A percentile compares a stretch with the other conserved stretches of the same genome.
phyloP scores from a whole-genome alignment of 169 alveolate species.

The Plasmodium blacklocki region DNA sequence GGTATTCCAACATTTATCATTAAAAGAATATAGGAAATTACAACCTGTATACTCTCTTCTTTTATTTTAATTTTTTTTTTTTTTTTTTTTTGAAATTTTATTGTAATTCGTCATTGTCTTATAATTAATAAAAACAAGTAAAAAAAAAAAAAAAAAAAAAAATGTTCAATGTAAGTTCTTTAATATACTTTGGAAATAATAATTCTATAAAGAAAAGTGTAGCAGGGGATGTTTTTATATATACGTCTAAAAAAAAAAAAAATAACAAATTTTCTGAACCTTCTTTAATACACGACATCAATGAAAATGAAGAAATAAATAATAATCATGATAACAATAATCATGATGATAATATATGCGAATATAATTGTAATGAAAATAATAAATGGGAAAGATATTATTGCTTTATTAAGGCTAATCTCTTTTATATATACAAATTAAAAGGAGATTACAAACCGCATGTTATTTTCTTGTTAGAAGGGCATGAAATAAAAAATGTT shows the following conservation, averaged over 20 bases:
- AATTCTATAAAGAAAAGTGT: slow-evolving; percentile 14
- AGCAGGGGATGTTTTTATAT: slow-evolving; percentile 39
- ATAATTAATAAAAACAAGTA: background rate
- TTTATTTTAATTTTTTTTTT: background rate
- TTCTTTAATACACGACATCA: background rate
- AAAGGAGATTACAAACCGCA: slow-evolving; percentile 44
- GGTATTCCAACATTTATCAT: no score
- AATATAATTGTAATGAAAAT: background rate
- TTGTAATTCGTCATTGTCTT: background rate
- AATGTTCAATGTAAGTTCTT: slow-evolving; percentile 55
- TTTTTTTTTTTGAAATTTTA: background rate
- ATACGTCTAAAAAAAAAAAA: slow-evolving; percentile 39
- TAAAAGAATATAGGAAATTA: no score
- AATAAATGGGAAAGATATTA: slow-evolving; percentile 42
- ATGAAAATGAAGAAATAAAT: slow-evolving; percentile 3
- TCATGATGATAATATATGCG: background rate
- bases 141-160: background rate
- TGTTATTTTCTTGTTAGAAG: slow-evolving; percentile 40
- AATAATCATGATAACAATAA: slow-evolving; percentile 5
- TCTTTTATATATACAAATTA: slow-evolving; percentile 46
- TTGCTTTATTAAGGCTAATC: slow-evolving; percentile 57
- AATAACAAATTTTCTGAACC: slow-evolving; percentile 23
- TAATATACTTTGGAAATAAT: slow-evolving; percentile 39
- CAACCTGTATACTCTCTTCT: background rate
- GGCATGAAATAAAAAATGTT: slow-evolving; percentile 19